A percentile compares a stretch with the other conserved stretches of the same genome.
Evolutionary conservation across 2,329 filamentous ascomycete species (phyloP).

Genomic region (Leptographium flavum): DNA sequence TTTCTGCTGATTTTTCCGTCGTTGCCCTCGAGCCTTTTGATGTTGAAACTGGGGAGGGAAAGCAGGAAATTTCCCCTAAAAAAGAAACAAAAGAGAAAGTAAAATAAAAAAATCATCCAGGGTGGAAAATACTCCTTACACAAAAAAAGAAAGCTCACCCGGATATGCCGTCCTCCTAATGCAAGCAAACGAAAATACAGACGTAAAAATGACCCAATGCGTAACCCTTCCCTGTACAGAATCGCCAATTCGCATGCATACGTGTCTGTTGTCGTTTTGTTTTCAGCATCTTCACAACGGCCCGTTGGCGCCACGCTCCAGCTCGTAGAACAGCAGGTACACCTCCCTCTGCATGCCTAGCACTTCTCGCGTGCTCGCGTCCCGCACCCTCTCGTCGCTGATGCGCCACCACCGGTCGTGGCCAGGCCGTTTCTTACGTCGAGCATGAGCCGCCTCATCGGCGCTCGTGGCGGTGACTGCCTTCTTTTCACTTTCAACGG

Average conservation of each 20-base stretch:
- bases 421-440: conserved; percentile 31
- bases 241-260: neutral
- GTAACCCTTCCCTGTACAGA: too few relatives aligned
- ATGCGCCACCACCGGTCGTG: conserved; percentile 92
- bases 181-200: neutral
- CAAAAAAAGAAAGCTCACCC: neutral
- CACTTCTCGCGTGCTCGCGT: conserved; percentile 84
- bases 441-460: neutral
- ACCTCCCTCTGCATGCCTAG: conserved; percentile 90
- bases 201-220: neutral
- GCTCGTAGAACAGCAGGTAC: conserved; percentile 90
- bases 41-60: too few relatives aligned
- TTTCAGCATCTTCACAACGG: neutral
- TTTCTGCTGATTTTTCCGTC: neutral
- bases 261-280: too few relatives aligned
- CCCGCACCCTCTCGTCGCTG: conserved; percentile 91
- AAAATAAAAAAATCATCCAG: neutral
- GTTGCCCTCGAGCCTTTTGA: neutral
- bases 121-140: too few relatives aligned
- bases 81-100: neutral
- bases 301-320: conserved; percentile 34
- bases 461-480: too few relatives aligned
- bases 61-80: too few relatives aligned
- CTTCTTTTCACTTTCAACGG: conserved; percentile 1
- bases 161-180: neutral